These are phyloP conservation scores for Trichophaea hybrida DNA, from an alignment of 2,329 filamentous ascomycete genomes.

Conservation along the genomic window DNA sequence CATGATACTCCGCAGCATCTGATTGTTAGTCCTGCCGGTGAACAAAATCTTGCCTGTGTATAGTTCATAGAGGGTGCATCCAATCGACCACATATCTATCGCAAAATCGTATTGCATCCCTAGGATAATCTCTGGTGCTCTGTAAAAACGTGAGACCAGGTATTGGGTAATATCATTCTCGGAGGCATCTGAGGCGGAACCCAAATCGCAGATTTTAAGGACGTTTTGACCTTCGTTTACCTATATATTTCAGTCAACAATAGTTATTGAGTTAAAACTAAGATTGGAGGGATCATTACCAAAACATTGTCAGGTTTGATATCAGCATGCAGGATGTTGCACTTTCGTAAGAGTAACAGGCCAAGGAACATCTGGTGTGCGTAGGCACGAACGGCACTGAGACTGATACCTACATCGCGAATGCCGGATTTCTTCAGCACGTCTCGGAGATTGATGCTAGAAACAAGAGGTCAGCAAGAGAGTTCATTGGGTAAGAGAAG, in stretches of 20 bases:
- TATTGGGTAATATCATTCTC: constrained; percentile 91
- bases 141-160: constrained; percentile 91
- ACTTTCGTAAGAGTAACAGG: constrained; percentile 73
- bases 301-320: constrained; percentile 96
- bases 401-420: constrained; percentile 80
- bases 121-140: constrained; percentile 90
- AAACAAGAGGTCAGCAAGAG: constrained; percentile 5
- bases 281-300: constrained; percentile 33
- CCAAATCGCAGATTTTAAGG: constrained; percentile 90
- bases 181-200: constrained; percentile 81
- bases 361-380: constrained; percentile 90
- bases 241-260: constrained; percentile 31
- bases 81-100: constrained; percentile 95
- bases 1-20: constrained; percentile 94
- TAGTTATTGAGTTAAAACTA: neutral
- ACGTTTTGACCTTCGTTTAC: constrained; percentile 69
- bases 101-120: constrained; percentile 92
- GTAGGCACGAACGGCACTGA: constrained; percentile 74
- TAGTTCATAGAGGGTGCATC: constrained; percentile 90
- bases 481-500: neutral
- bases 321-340: constrained; percentile 88
- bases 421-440: constrained; percentile 82
- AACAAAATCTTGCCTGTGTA: constrained; percentile 98
- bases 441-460: constrained; percentile 72
- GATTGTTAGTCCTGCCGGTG: constrained; percentile 88